Conservation (phyloP, 1,139 yeast genomes). For the Protomyces gravidus region DNA sequence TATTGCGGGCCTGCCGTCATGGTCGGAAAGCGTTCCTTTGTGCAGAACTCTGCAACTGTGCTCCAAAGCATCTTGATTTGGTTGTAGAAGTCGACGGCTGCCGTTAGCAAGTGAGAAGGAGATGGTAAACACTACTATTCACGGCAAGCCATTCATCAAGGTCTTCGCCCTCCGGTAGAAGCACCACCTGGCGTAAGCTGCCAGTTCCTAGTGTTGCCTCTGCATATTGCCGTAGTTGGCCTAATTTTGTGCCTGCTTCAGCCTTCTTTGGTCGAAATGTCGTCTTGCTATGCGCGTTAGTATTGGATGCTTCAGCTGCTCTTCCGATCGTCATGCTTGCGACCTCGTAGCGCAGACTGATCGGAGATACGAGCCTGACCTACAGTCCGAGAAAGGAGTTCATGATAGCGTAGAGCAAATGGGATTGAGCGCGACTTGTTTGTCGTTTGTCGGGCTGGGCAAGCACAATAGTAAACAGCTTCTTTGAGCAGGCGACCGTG, state of each 20-base stretch:
- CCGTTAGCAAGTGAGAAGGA: neutral
- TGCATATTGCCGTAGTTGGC: constrained; percentile 45
- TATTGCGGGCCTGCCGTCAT: constrained; percentile 48
- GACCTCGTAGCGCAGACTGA: too few relatives aligned
- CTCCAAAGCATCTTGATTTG: constrained; percentile 97
- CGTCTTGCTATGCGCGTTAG: constrained; percentile 8
- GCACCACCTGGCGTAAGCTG: constrained; percentile 81
- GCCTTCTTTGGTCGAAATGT: constrained; percentile 28
- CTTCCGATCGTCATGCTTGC: too few relatives aligned
- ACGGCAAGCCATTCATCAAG: constrained; percentile 94
- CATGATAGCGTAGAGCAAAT: constrained; percentile 5
- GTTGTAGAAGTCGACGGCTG: constrained; percentile 64
- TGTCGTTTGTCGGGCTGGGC: too few relatives aligned
- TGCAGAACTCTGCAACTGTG: constrained; percentile 91
- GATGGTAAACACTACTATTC: constrained; percentile 46
- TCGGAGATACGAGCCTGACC: neutral
- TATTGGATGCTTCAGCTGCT: too few relatives aligned
- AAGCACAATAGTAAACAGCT: too few relatives aligned
- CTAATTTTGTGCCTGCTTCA: constrained; percentile 22
- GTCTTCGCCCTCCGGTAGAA: constrained; percentile 89
- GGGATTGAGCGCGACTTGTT: too few relatives aligned
- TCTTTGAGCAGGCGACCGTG: too few relatives aligned
- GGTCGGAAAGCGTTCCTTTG: constrained; percentile 85
- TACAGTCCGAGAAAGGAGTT: constrained; percentile 23
- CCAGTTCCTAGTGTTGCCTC: constrained; percentile 94